A percentile compares a stretch with the other conserved stretches of the same genome.
Conservation (phyloP, 2,329 filamentous ascomycete species). For the Zymoseptoria pseudotritici region DNA sequence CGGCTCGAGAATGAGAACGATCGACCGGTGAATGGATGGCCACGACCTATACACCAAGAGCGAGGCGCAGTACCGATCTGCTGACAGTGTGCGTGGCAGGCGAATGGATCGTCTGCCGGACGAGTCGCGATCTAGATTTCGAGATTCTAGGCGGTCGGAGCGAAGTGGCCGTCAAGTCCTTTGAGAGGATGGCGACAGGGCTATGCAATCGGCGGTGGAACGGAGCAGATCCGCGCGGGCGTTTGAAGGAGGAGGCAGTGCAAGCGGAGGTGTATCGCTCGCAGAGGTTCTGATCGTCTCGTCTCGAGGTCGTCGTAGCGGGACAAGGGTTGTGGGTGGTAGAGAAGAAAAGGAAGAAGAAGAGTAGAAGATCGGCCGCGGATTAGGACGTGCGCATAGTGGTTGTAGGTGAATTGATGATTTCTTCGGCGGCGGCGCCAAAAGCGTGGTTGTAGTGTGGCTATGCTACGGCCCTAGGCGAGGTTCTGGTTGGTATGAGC, state of each 20-base stretch:
- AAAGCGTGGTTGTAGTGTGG: not conserved
- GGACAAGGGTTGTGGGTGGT: not conserved
- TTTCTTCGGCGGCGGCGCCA: not conserved
- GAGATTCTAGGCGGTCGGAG: not conserved
- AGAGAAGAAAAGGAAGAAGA: not conserved
- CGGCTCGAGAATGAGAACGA: not conserved
- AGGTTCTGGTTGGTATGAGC: not conserved
- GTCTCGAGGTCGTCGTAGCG: not conserved
- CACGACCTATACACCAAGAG: not conserved
- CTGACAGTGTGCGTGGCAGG: not conserved
- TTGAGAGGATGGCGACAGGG: not conserved
- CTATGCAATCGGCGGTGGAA: not conserved
- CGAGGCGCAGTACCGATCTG: not conserved
- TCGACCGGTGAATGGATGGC: not conserved
- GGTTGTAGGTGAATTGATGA: not conserved
- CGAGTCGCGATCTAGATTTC: not conserved
- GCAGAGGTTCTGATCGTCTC: not conserved
- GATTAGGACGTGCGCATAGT: not conserved
- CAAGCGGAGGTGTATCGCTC: not conserved
- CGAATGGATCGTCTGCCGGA: not conserved
- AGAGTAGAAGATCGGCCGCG: not conserved
- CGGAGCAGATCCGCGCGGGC: not conserved
- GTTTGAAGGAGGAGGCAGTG: not conserved
- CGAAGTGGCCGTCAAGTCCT: not conserved
- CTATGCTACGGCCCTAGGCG: not conserved